Base-by-base conservation (phyloP, 2,329 filamentous ascomycete genomes). In the Beauveria pseudobassiana region DNA sequence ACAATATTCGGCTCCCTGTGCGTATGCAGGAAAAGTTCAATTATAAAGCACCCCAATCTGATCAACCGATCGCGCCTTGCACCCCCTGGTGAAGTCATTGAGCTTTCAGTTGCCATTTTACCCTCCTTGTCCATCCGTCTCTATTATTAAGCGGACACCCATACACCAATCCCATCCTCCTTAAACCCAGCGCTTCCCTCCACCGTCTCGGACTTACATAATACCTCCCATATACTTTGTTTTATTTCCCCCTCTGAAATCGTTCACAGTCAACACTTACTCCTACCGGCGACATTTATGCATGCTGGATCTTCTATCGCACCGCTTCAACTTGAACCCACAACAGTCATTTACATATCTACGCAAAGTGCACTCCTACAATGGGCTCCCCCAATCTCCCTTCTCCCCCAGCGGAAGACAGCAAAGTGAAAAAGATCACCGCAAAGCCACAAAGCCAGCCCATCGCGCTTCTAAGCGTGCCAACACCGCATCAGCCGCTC, bases 381-480 rank as follows among this genome's bases (percentile, higher is more conserved):
- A 84, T 84, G 81, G 80, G 78, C 70, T 69, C 72, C 62, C 67
- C 72, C 64, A 76, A 72, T 66, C 74, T 83, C 67, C 81, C 81
- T 34, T 82, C 81, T 61, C 80, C 81, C 66, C 81, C 82, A 16
- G 76, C 77, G 59, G 82, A 81, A 72, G 79, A 80, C 6, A 68
- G 71, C 65, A 79, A 76, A 34, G 22, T 69, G 70, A 30, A 76
- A 74, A 67, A 79, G 67, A 73, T 75, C 62, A 16, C 28, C 16
- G 34, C 18, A 22, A 82, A 66, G 70, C 77, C 20, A 72, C 78
- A 64, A 83, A 83, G 73, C 74, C 78, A 26, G 72, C 77, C 65
- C 78, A 82, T 69, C 80, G 81, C 64, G 75, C 76, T 24, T 76
- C 80, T 46, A 84, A 84, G 69, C 78, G 81, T 64, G 75, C 81